Base-by-base conservation (phyloP, 371 early-diverging fungal species). In the Lichtheimia corymbifera region DNA sequence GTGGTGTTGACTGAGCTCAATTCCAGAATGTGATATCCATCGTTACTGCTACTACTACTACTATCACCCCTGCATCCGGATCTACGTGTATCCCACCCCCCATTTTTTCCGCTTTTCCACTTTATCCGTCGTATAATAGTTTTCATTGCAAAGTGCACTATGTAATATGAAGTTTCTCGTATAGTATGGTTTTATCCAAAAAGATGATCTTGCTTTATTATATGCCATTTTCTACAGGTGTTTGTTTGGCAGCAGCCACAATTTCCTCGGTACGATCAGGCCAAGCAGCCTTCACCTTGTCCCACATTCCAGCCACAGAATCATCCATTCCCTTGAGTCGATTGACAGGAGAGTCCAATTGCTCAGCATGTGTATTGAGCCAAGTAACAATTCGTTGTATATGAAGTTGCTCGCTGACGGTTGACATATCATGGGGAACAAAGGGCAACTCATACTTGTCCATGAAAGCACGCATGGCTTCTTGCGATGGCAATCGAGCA, bases 1-100 rank as follows among this genome's bases (percentile, higher is more conserved):
- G 72, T 75, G 20, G 62, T 79, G 14, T 60, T 75, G 63, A 73
- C 73, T 12, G 79, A 79, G 61, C 53, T 73, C n/a, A 73, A 65
- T 25, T 47, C 47, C 35, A 6, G 35, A 35, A 35, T 35, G 35
- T 35, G 11, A 35, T 54, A 35, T 11, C 6, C 35, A 35, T 35
- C 35, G 9, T 35, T 9, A 35, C 2, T 35, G 9, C 9, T 35
- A 35, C 35, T 35, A 35, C 6, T 11, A 22, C 22, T 35, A 35
- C 6, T 11, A 22, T 2, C 22, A 35, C 9, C 35, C 35, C 35
- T 35, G 35, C 35, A 35, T 35, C 35, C 6, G 7, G 35, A 35
- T 11, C 9, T 6, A 9, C 35, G 9, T 35, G 35, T 11, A 2
- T 35, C 11, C 35, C 35, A 5, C 35, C n/a, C n/a, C n/a, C n/a